Evolutionary conservation across 768 basidiomycete genomes (phyloP), one percentile per base, ranked within the genome.

Genomic region (Porphyrellus cyaneotinctus): DNA sequence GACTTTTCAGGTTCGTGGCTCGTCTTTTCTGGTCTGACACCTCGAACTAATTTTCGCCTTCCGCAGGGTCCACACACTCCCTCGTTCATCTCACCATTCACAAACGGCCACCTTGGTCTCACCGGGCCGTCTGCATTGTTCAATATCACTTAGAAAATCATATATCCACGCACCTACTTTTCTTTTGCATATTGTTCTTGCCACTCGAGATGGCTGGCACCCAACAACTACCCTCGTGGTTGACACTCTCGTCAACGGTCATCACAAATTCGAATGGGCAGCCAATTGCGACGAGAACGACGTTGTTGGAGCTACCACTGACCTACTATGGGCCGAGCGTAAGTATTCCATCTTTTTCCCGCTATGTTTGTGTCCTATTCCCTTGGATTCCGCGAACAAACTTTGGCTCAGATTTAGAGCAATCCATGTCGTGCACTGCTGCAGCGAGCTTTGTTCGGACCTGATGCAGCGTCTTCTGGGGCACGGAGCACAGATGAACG

Each of bases 251-350:
- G 32, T 73, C 77, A 30, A 74, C 80, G 17, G 70, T 80, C 28
- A 64, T 83, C 43, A 81, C 81, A 8, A 74, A 82, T 61, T 70
- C 73, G 3, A 73, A 72, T 47, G 87, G 85, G 44, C 69, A 70
- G 20, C 76, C 78, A 31, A 60, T 82, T 49, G 73, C 79, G 43
- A 88, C 85, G 14, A 73, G 75, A 38, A 83, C 81, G 23, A 71
- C 87, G 23, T 71, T 85, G 11, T 60, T 88, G 24, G 81, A 77
- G 58, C 64, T 91, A 45, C 87, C 90, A 36, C 71, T 90, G 58
- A 91, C 89, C 0, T 92, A 91, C 70, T 89, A 80, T 58, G 90
- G 90, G 28, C 88, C 90, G 48, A 84, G 84, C 67, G 88, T 91
- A 64, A 79, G 88, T 80, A 13, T 15, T 48, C 32, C 6, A 18